Base-by-base conservation (phyloP, 495 filamentous ascomycete species). In the Bryoglossum gracile region DNA sequence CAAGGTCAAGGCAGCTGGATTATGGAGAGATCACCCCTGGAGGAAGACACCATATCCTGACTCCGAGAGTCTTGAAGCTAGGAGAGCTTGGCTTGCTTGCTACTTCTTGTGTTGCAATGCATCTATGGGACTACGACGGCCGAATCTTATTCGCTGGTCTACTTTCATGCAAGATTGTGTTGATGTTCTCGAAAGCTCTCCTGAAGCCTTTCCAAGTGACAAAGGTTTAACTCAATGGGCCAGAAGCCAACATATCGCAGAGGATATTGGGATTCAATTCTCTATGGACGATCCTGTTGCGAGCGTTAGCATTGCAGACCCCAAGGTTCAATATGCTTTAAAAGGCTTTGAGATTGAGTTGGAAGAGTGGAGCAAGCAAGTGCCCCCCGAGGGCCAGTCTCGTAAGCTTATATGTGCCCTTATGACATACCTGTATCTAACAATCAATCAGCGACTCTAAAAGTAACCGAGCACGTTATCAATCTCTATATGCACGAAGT, bases 401-500 rank as follows among this genome's bases (percentile, higher is more conserved):
- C 40, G 65, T 66, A 54, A 61, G 63, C 50, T 16, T 30, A 36
- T 21, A n/a, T n/a, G 23, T 23, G 1, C 13, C n/a, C 10, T 38
- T 32, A 25, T 23, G 33, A 45, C 21, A 24, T 26, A 30, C 24
- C 8, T 3, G 3, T 26, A 18, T 49, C 51, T 55, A 44, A 56
- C 23, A 19, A 8, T 14, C 1, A 17, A 19, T 28, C 38, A 84
- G 78, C 72, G 40, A 70, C 74, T 2, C 65, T 87, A 3, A 63
- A 69, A 48, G 63, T 86, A 35, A 72, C 72, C 38, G 81, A 82
- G 50, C 69, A 84, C 52, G 73, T 87, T 2, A 61, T 88, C 25
- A 83, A 75, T 48, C 68, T 95, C 2, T 95, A 91, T 55, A 78
- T 94, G 53, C 87, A 97, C 59, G 91, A 95, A 63, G 83, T 91